phyloP scores from a whole-genome alignment of 495 filamentous ascomycete genomes.

The Aspergillus mulundensis region DNA sequence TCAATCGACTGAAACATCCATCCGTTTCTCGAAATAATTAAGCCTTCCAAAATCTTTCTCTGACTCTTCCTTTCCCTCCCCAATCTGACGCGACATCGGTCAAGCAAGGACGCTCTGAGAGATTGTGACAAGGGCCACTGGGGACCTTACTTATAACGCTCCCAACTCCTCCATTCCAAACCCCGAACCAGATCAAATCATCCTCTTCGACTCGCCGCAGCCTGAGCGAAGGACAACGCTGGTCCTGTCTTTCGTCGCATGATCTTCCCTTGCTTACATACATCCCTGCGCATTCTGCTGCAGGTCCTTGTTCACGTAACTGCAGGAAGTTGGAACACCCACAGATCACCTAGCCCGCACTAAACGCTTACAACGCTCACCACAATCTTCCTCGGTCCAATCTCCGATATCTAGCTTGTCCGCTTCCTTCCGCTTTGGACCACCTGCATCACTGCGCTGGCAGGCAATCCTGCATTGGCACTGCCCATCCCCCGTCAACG shows the following conservation, averaged over 20 bases:
- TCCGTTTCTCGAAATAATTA: constrained; percentile 24
- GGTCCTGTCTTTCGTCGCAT: constrained; percentile 30
- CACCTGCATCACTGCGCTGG: constrained; percentile 43
- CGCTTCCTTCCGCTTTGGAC: constrained; percentile 40
- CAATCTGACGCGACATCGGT: constrained; percentile 11
- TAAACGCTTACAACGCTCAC: constrained; percentile 31
- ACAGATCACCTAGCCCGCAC: constrained; percentile 25
- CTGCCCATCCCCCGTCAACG: constrained; percentile 17
- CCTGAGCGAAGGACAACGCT: constrained; percentile 26
- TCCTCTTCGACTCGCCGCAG: constrained; percentile 10
- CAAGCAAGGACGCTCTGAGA: constrained; percentile 6
- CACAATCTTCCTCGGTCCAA: constrained; percentile 27
- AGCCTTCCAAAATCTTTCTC: constrained; percentile 28
- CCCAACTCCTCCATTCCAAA: constrained; percentile 3
- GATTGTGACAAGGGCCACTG: constrained; percentile 3
- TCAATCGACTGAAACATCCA: constrained; percentile 31
- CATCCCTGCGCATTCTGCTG: constrained; percentile 26
- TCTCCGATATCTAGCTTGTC: constrained; percentile 37
- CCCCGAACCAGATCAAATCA: neutral
- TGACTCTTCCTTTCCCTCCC: constrained; percentile 20
- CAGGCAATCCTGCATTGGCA: constrained; percentile 34
- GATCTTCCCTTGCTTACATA: constrained; percentile 28
- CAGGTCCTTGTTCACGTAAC: constrained; percentile 40
- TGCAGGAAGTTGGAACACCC: constrained; percentile 36
- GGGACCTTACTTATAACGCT: constrained; percentile 2